phyloP scores from a whole-genome alignment of 1,284 basidiomycete species.

The Irpex sp. region DNA sequence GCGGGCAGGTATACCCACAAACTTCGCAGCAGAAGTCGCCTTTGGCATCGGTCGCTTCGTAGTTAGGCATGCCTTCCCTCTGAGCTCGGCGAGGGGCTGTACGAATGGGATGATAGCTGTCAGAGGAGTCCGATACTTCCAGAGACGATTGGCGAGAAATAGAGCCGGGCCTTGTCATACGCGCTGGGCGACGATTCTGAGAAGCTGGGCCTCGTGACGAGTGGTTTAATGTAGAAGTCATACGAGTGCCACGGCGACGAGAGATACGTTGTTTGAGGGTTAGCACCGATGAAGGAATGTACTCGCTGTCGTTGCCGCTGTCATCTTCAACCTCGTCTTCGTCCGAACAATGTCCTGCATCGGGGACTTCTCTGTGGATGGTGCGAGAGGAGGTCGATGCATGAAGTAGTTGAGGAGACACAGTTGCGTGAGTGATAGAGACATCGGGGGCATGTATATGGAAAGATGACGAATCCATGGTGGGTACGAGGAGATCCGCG shows the following conservation, averaged over 20 bases:
- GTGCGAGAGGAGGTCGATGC: not conserved
- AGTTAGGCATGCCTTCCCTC: not conserved
- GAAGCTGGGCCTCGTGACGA: no score
- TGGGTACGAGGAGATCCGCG: not conserved
- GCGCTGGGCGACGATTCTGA: not conserved
- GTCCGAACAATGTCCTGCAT: not conserved
- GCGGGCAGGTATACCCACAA: not conserved
- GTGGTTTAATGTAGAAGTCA: not conserved
- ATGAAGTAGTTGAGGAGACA: not conserved
- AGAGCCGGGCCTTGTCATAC: not conserved
- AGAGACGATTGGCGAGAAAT: not conserved
- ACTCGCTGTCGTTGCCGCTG: not conserved
- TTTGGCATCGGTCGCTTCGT: not conserved
- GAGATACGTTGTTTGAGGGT: not conserved
- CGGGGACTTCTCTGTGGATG: not conserved
- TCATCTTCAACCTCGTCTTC: not conserved
- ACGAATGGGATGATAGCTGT: not conserved
- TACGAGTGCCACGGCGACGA: not conserved
- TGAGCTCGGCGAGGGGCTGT: not conserved
- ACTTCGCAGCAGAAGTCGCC: not conserved
- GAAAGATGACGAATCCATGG: not conserved
- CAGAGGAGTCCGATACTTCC: not conserved
- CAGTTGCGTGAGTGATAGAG: not conserved
- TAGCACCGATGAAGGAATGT: not conserved
- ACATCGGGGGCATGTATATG: no score